These are phyloP conservation scores for Lanmaoa rubissima DNA, from an alignment of 768 basidiomycete species.

Conservation along the genomic window DNA sequence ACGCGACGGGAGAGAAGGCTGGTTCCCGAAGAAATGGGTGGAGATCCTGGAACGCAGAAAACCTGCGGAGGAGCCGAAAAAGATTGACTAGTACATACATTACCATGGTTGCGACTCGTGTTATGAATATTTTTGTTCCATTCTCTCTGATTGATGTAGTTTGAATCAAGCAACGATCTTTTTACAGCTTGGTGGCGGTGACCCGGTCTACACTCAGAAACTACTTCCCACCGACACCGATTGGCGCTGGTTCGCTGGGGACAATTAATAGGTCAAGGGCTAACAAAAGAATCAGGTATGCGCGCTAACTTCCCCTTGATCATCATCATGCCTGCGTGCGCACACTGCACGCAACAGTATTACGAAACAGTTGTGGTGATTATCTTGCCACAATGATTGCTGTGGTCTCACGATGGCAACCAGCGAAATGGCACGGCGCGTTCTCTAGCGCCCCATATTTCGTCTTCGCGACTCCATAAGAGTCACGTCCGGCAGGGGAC, in stretches of 20 bases:
- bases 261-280: no score
- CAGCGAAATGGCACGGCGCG: background rate
- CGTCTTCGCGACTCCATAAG: no score
- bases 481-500: no score
- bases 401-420: background rate
- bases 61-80: constrained; percentile 37
- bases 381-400: background rate
- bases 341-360: no score
- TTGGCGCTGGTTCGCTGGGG: no score
- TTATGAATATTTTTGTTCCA: background rate
- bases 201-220: no score
- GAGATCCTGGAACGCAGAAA: constrained; percentile 59
- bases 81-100: constrained; percentile 33
- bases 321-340: no score
- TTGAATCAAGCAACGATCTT: background rate
- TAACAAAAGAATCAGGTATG: no score
- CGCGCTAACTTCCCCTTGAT: no score
- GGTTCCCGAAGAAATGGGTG: constrained; percentile 93
- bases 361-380: background rate
- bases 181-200: no score
- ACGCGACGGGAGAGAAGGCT: constrained; percentile 87
- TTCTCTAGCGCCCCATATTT: no score
- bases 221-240: no score
- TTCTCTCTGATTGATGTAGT: background rate
- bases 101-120: background rate